Conservation (phyloP, 2,329 filamentous ascomycete genomes). For the Raffaelea deltoideospora region DNA sequence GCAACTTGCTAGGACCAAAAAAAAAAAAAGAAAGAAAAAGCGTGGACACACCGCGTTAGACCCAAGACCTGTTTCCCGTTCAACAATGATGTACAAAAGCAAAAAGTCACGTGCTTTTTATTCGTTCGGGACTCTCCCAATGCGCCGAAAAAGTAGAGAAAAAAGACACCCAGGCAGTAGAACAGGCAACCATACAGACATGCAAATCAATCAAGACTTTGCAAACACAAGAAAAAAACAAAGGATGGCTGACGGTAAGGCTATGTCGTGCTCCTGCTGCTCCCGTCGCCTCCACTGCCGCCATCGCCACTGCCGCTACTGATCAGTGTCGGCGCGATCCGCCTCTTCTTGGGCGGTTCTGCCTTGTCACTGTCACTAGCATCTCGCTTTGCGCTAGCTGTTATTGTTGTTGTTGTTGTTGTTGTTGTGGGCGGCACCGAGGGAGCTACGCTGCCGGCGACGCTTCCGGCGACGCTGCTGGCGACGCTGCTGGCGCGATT, state of each 20-base stretch:
- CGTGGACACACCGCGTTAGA: neutral
- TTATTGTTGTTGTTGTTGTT: neutral
- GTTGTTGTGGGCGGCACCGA: slow-evolving; percentile 1
- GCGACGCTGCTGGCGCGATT: slow-evolving; percentile 40
- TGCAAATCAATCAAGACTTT: too few relatives aligned
- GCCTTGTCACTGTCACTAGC: slow-evolving; percentile 35
- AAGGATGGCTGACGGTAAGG: neutral
- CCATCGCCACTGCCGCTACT: slow-evolving; percentile 6
- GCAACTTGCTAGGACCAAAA: neutral
- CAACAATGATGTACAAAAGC: neutral
- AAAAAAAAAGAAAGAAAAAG: neutral
- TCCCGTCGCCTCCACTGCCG: neutral
- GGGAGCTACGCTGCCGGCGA: slow-evolving; percentile 15
- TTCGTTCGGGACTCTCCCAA: too few relatives aligned
- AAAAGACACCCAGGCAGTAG: too few relatives aligned
- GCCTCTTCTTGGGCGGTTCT: slow-evolving; percentile 47
- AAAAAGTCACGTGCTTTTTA: too few relatives aligned
- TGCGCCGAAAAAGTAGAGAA: neutral
- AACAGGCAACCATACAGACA: too few relatives aligned
- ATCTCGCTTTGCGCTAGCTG: slow-evolving; percentile 38
- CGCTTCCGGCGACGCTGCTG: slow-evolving; percentile 26
- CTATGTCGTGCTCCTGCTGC: neutral
- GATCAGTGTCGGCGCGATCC: slow-evolving; percentile 54
- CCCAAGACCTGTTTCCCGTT: too few relatives aligned
- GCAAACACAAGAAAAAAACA: neutral